Base-by-base conservation (phyloP, 2,329 filamentous ascomycete genomes). In the Delphinella strobiligena region DNA sequence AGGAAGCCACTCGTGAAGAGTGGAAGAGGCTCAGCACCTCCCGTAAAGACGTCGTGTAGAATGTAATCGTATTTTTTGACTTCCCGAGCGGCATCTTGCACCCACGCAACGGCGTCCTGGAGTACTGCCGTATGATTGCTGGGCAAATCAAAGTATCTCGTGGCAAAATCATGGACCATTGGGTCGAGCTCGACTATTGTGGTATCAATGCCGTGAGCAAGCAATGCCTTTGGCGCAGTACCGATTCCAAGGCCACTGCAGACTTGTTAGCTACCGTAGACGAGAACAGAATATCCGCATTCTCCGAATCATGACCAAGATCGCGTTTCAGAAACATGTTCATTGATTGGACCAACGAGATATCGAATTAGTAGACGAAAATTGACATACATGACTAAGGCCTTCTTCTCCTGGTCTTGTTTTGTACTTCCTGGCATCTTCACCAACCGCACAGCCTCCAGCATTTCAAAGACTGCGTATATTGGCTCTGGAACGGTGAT, bases 41-140 rank as follows among this genome's bases (percentile, higher is more conserved):
- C 91, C 1, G 91, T 98, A 59, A 98, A 98, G 17, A 98, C 91
- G 51, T 98, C 91, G 59, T 98, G 91, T 39, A 98, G 72, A 54
- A 98, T 91, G 64, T 94, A 96, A 63, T 95, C 81, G 58, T 82
- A 98, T 67, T 67, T 18, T 24, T n/a, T 10, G 19, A 15, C 33
- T 30, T 37, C 34, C 10, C 48, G 47, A 9, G 42, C 37, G 7
- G 35, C 11, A 14, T 59, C 54, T 10, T 64, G 51, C 5, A 79
- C 72, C 54, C 73, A 94, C n/a, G 65, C 62, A 2, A 87, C 76
- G 0, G 91, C 91, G 51, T 98, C 86, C 37, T 79, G 74, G 46
- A 96, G 79, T 38, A 85, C 74, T n/a, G 81, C 72, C 0, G 75
- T 83, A 61, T 91, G 84, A 50, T 89, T 85, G 16, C 69, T 56